Evolutionary conservation across 2,329 filamentous ascomycete genomes (phyloP).

Genomic region (Phaeosphaeria sp.): DNA sequence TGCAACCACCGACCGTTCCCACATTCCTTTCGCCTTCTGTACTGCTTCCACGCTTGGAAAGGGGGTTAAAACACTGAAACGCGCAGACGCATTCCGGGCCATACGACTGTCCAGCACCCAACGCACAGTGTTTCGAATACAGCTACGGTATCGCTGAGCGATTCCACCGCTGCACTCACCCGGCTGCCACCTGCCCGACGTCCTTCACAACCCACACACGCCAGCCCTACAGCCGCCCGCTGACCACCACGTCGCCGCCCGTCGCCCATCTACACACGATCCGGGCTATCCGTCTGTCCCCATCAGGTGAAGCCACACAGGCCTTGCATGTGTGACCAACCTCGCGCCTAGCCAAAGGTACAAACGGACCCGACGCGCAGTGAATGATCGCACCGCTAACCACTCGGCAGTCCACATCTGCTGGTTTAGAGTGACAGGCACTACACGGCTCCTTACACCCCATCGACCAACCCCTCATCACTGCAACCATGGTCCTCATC

Average conservation of each 20-base stretch:
- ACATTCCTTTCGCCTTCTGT: slow-evolving; percentile 29
- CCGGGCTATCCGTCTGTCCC: slow-evolving; percentile 13
- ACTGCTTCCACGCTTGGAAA: slow-evolving; percentile 27
- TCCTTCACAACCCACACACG: slow-evolving; percentile 16
- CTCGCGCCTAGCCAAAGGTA: slow-evolving; percentile 33
- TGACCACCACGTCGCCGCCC: slow-evolving; percentile 9
- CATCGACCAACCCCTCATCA: slow-evolving; percentile 5
- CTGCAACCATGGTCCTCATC: slow-evolving; percentile 43
- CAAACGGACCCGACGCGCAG: slow-evolving; percentile 12
- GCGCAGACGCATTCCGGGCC: slow-evolving; percentile 46
- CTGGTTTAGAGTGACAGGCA: slow-evolving; percentile 26
- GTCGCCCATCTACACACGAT: slow-evolving; percentile 6
- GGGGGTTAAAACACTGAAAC: slow-evolving; percentile 34
- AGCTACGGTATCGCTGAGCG: slow-evolving; percentile 44
- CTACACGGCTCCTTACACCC: slow-evolving; percentile 4
- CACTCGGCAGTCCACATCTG: slow-evolving; percentile 24
- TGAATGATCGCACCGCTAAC: slow-evolving; percentile 24
- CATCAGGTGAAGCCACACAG: slow-evolving; percentile 9
- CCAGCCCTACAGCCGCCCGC: slow-evolving; percentile 1
- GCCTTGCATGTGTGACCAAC: slow-evolving; percentile 32
- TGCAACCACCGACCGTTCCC: too few relatives aligned
- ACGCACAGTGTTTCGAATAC: slow-evolving; percentile 48
- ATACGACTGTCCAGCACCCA: slow-evolving; percentile 32
- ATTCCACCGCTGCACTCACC: slow-evolving; percentile 33
- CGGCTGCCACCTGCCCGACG: slow-evolving; percentile 14